Percentiles rank a stretch among this genome's conserved stretches.
These are phyloP conservation scores for Pseudogymnoascus sp. DNA, from an alignment of 2,329 filamentous ascomycete species.

Conservation along the genomic window DNA sequence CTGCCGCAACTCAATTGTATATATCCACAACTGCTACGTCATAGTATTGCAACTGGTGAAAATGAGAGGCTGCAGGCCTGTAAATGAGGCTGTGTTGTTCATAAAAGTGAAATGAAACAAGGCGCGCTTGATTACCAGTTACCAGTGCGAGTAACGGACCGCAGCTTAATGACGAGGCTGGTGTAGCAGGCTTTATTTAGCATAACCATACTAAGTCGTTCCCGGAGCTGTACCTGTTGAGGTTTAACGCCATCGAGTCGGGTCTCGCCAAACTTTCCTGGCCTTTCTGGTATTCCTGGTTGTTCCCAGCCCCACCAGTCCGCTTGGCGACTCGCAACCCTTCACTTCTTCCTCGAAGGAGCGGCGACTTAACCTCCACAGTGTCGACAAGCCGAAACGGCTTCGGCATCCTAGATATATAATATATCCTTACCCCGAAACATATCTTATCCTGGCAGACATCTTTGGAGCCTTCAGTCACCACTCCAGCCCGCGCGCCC, in stretches of 20 bases:
- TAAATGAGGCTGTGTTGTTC: conserved; percentile 5
- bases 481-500: neutral
- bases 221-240: conserved; percentile 5
- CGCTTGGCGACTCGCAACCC: conserved; percentile 4
- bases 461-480: neutral
- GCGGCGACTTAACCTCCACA: neutral
- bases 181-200: neutral
- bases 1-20: neutral
- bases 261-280: neutral
- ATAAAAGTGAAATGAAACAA: neutral
- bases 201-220: neutral
- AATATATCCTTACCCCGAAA: neutral
- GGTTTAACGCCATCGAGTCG: conserved; percentile 5
- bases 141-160: neutral
- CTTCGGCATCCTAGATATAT: conserved; percentile 5
- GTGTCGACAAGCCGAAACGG: conserved; percentile 3
- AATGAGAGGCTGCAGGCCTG: neutral
- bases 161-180: conserved; percentile 1
- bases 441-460: neutral
- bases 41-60: neutral
- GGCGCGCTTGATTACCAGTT: neutral
- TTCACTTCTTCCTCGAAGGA: conserved; percentile 3
- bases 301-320: neutral
- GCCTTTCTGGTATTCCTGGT: conserved; percentile 2
- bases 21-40: neutral